Percentiles rank a stretch among this genome's conserved stretches.
phyloP scores from a whole-genome alignment of 805 yeast genomes.

The Yarrowia alimentaria region DNA sequence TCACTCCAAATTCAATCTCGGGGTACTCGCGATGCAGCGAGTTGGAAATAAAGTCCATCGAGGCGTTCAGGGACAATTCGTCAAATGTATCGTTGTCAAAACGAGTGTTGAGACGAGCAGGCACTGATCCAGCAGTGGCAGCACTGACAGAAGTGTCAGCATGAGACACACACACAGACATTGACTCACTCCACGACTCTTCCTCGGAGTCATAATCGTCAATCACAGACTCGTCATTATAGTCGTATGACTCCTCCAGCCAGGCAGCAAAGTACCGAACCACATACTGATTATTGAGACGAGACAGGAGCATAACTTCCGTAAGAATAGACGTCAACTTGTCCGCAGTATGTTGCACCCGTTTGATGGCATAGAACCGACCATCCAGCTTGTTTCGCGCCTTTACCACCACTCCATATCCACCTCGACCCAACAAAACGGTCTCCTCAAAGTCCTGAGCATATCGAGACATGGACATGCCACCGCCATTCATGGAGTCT shows the following conservation, averaged over 20 bases:
- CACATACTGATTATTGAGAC: slow-evolving; percentile 91
- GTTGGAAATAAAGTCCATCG: slow-evolving; percentile 36
- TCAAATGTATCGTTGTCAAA: slow-evolving; percentile 14
- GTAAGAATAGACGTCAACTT: slow-evolving; percentile 77
- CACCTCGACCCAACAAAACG: slow-evolving; percentile 88
- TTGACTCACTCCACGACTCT: slow-evolving; percentile 26
- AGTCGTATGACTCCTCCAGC: slow-evolving; percentile 70
- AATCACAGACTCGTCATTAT: slow-evolving; percentile 41
- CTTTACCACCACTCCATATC: slow-evolving; percentile 97
- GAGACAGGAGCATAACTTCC: slow-evolving; percentile 88
- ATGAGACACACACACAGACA: slow-evolving; percentile 10
- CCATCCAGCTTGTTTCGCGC: slow-evolving; percentile 94
- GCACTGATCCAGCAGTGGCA: no score
- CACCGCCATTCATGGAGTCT: slow-evolving; percentile 30
- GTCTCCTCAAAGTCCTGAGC: slow-evolving; percentile 94
- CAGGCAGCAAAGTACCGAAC: slow-evolving; percentile 97
- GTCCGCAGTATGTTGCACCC: slow-evolving; percentile 77
- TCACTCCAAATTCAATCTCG: slow-evolving; percentile 34
- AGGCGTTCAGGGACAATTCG: slow-evolving; percentile 31
- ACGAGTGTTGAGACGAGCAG: slow-evolving; percentile 8
- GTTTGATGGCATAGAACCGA: slow-evolving; percentile 89
- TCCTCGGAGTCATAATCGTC: slow-evolving; percentile 34
- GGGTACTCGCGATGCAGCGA: slow-evolving; percentile 33
- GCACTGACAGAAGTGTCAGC: slow-evolving; percentile 18
- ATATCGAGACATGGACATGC: slow-evolving; percentile 54